These are phyloP conservation scores for Erysimum pusillum DNA, from an alignment of 441 rosid genomes.

Conservation along the genomic window DNA sequence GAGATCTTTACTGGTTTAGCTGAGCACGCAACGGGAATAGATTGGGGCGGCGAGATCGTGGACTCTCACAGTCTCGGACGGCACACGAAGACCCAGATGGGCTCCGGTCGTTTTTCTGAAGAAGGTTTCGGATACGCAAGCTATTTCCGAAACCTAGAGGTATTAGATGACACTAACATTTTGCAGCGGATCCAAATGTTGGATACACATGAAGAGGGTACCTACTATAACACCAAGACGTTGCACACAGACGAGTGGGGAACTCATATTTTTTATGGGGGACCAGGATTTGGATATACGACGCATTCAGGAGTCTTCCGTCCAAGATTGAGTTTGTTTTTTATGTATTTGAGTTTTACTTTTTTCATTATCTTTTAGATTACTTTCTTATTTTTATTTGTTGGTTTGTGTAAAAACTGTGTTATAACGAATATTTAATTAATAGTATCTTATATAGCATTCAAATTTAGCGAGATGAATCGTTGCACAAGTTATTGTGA, in stretches of 20 bases:
- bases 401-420: not conserved
- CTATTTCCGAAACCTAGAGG: not conserved
- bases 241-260: not conserved
- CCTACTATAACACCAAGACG: not conserved
- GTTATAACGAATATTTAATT: too few relatives aligned
- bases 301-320: not conserved
- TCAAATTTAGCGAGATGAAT: not conserved
- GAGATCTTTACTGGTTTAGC: not conserved
- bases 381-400: not conserved
- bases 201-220: not conserved
- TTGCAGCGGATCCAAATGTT: not conserved
- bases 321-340: not conserved
- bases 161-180: not conserved
- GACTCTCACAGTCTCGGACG: not conserved
- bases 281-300: not conserved
- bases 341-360: not conserved
- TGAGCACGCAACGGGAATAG: not conserved
- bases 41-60: not conserved
- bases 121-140: not conserved
- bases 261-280: conserved; percentile 3
- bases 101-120: not conserved
- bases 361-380: not conserved
- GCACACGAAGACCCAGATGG: conserved; percentile 7
- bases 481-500: not conserved
- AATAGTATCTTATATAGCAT: not conserved